Percentiles rank a stretch among this genome's conserved stretches.
These are phyloP conservation scores for Vanrija sp. DNA, from an alignment of 1,284 basidiomycete species.

Conservation along the genomic window DNA sequence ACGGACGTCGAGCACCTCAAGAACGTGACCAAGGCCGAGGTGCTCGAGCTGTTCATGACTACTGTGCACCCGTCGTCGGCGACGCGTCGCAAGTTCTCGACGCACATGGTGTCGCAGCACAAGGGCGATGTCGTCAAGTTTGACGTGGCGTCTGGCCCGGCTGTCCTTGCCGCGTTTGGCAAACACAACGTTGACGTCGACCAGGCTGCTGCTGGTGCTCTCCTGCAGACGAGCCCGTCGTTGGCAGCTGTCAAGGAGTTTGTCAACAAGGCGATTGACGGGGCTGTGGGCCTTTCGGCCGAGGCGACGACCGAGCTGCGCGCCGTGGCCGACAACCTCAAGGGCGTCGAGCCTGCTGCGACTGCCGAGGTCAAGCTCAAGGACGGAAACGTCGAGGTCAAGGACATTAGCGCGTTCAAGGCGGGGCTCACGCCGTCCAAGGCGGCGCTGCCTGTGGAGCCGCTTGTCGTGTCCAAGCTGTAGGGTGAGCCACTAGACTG, in stretches of 20 bases:
- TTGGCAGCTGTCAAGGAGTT: constrained; percentile 55
- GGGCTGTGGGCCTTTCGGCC: constrained; percentile 25
- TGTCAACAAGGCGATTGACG: constrained; percentile 43
- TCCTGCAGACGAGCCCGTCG: constrained; percentile 54
- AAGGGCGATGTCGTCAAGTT: constrained; percentile 52
- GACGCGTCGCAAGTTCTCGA: constrained; percentile 70
- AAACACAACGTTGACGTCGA: constrained; percentile 57
- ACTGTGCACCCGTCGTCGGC: constrained; percentile 67
- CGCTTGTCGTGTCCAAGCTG: constrained; percentile 34
- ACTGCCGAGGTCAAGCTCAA: constrained; percentile 54
- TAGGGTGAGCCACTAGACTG: constrained; percentile 8
- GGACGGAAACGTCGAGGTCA: constrained; percentile 59
- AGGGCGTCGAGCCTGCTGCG: constrained; percentile 54
- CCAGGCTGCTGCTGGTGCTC: constrained; percentile 49
- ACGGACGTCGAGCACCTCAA: constrained; percentile 64
- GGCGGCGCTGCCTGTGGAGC: constrained; percentile 51
- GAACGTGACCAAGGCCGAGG: constrained; percentile 68
- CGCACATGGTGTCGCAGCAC: constrained; percentile 68
- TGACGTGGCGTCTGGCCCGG: constrained; percentile 62
- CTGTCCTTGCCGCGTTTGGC: constrained; percentile 59
- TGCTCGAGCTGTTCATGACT: constrained; percentile 68
- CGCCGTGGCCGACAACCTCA: constrained; percentile 55
- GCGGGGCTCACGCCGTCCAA: constrained; percentile 53
- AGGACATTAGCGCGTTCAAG: constrained; percentile 71
- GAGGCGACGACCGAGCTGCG: constrained; percentile 56